These are phyloP conservation scores for Diaporthe citrichinensis DNA, from an alignment of 2,329 filamentous ascomycete species.

Conservation along the genomic window DNA sequence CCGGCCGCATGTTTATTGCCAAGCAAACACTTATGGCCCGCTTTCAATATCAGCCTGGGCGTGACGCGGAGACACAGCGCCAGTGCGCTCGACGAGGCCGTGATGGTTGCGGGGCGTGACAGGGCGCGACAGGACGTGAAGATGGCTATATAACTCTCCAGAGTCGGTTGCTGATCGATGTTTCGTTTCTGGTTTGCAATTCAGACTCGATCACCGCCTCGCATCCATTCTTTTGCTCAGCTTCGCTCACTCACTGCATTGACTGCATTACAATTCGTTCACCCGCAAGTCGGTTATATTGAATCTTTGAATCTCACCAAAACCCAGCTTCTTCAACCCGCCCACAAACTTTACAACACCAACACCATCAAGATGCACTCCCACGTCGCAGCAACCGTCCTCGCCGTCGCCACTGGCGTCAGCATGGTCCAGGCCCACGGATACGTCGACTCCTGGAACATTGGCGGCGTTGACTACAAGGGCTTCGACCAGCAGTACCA, in stretches of 20 bases:
- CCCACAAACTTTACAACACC: not conserved
- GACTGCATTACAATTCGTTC: conserved; percentile 30
- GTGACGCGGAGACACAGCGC: conserved; percentile 17
- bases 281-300: conserved; percentile 22
- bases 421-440: conserved; percentile 48
- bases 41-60: conserved; percentile 31
- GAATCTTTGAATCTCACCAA: conserved; percentile 16
- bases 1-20: conserved; percentile 29
- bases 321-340: conserved; percentile 7
- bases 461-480: conserved; percentile 48
- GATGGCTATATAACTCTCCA: conserved; percentile 27
- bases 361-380: conserved; percentile 36
- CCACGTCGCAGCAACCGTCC: conserved; percentile 26
- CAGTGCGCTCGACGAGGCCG: conserved; percentile 18
- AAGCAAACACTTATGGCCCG: conserved; percentile 30
- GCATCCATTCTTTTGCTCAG: conserved; percentile 29
- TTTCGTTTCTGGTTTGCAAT: not conserved
- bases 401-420: conserved; percentile 42
- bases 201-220: conserved; percentile 28
- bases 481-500: conserved; percentile 43
- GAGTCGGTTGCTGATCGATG: not conserved
- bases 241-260: conserved; percentile 30
- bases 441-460: conserved; percentile 48
- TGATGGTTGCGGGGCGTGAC: conserved; percentile 13
- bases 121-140: not conserved